phyloP scores from a whole-genome alignment of 345 rosid species.

The Gossypium stocksii region DNA sequence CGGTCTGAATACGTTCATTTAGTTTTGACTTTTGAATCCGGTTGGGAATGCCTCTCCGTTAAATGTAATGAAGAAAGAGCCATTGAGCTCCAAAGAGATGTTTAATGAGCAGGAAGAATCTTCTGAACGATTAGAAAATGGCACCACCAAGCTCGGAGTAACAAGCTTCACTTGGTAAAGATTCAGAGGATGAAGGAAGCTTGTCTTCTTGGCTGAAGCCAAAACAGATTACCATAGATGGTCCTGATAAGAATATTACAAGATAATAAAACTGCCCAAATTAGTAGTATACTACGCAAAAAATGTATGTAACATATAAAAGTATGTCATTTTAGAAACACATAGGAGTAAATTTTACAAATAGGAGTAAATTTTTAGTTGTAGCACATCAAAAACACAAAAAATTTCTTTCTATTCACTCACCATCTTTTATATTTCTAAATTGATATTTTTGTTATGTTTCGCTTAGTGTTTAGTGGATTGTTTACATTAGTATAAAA shows the following conservation, averaged over 20 bases:
- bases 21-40: constrained; percentile 38
- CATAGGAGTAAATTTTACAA: too few species aligned
- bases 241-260: constrained; percentile 18
- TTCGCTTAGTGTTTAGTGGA: too few species aligned
- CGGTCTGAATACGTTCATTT: constrained; percentile 76
- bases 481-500: too few species aligned
- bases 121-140: constrained; percentile 35
- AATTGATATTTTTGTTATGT: too few species aligned
- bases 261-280: too few species aligned
- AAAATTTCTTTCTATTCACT: too few species aligned
- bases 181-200: constrained; percentile 40
- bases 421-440: too few species aligned
- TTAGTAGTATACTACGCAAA: too few species aligned
- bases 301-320: too few species aligned
- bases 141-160: constrained; percentile 24
- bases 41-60: constrained; percentile 40
- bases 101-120: constrained; percentile 28
- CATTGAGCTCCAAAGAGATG: constrained; percentile 22
- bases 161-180: constrained; percentile 27
- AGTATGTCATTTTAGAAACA: too few species aligned
- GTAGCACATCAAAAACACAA: too few species aligned
- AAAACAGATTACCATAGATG: constrained; percentile 14
- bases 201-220: constrained; percentile 60
- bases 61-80: constrained; percentile 35
- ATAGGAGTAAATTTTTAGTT: too few species aligned